phyloP scores from a whole-genome alignment of 2,329 filamentous ascomycete species.

The Fusarium nurragi region DNA sequence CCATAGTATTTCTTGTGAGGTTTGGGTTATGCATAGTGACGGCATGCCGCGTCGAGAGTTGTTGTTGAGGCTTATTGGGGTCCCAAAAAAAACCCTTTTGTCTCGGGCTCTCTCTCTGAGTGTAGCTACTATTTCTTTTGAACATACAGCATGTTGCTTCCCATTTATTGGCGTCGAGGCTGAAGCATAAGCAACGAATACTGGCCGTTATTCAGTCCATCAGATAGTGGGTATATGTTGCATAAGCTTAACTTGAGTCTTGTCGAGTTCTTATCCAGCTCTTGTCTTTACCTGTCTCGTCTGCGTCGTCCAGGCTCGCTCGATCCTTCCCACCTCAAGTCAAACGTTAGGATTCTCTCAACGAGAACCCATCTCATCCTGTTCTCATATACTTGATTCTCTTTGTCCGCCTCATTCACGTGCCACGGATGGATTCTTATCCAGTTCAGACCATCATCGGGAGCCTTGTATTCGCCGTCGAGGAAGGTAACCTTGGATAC shows the following conservation, averaged over 20 bases:
- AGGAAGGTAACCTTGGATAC: conserved; percentile 52
- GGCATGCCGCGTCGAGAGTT: neutral
- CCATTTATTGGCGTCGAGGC: neutral
- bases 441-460: conserved; percentile 44
- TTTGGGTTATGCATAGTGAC: neutral
- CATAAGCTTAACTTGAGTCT: neutral
- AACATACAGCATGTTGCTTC: neutral
- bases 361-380: conserved; percentile 52
- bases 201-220: neutral
- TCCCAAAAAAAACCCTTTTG: neutral
- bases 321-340: conserved; percentile 49
- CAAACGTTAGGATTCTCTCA: conserved; percentile 52
- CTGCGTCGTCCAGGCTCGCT: conserved; percentile 41
- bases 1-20: neutral
- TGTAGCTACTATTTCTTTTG: neutral
- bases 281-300: conserved; percentile 7
- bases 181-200: neutral
- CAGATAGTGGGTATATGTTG: neutral
- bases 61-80: neutral
- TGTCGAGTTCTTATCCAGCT: neutral
- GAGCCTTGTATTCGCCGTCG: conserved; percentile 47
- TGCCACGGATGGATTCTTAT: conserved; percentile 49
- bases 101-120: neutral
- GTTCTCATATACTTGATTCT: conserved; percentile 45
- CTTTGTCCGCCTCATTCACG: conserved; percentile 40